Conservation (phyloP, 208 protist genomes). For the Leishmania braziliensis region DNA sequence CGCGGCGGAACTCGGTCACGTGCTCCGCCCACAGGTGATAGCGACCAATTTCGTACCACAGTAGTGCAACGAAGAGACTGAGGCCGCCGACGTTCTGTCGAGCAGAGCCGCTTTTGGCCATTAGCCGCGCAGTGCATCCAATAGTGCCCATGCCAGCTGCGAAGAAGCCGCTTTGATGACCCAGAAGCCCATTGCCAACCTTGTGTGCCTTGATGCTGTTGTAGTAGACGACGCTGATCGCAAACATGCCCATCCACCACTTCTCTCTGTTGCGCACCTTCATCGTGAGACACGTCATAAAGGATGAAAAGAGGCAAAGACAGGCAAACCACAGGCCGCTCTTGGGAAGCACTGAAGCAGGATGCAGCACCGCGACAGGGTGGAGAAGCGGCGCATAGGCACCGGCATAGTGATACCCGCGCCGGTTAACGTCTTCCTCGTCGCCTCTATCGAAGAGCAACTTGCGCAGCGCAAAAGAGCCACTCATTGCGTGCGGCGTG, state of each 20-base stretch:
- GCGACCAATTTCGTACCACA: constrained; percentile 88
- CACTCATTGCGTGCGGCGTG: constrained; percentile 44
- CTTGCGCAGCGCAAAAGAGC: constrained; percentile 72
- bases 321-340: constrained; percentile 58
- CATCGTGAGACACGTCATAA: constrained; percentile 78
- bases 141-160: constrained; percentile 74
- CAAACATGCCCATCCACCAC: constrained; percentile 85
- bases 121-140: constrained; percentile 57
- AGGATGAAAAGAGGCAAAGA: constrained; percentile 49
- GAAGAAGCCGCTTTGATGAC: constrained; percentile 87
- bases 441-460: constrained; percentile 62
- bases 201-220: constrained; percentile 86
- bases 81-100: constrained; percentile 39
- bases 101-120: constrained; percentile 46
- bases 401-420: constrained; percentile 76
- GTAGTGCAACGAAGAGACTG: constrained; percentile 49
- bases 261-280: constrained; percentile 76
- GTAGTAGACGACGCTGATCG: constrained; percentile 80
- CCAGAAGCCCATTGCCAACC: constrained; percentile 80
- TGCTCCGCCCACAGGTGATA: constrained; percentile 85
- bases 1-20: constrained; percentile 60
- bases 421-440: constrained; percentile 43
- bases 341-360: constrained; percentile 50
- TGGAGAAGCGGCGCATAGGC: constrained; percentile 58
- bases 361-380: constrained; percentile 46